Evolutionary conservation across 1,139 yeast genomes (phyloP), one percentile per base, ranked within the genome.

Genomic region (Debaryomyces sp.): DNA sequence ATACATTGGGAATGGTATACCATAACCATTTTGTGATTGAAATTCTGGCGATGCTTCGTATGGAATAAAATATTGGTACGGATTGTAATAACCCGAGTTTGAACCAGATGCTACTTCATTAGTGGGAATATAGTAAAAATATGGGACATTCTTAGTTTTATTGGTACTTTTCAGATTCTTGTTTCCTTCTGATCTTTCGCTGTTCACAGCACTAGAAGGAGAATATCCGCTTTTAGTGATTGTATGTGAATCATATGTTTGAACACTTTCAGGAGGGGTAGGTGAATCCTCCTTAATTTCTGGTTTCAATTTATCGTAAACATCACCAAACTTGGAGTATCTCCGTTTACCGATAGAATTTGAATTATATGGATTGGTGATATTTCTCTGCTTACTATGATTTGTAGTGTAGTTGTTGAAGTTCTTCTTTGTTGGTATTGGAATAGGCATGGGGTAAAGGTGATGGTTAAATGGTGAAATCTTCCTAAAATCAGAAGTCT

Each of bases 51-150:
- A 36, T 17, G 44, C 26, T 29, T 52, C 54, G 24, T 50, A 51
- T 4, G 55, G 53, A 35, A 49, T 40, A 32, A 49, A 47, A 48
- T 56, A 60, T 24, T 54, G 62, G 43, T 60, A 62, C 22, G 63
- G 56, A 41, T 54, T 57, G 44, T 58, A 62, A 45, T 54, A 61
- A 10, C 43, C 46, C 2, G 48, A 37, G 15, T 26, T 37, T 13
- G 43, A 34, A 21, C 50, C 50, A 23, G 53, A 43, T 13, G 52
- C 50, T 22, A 50, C 40, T 32, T 54, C 62, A 32, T 48, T 48
- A 33, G 50, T 54, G 13, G 68, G 68, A 23, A 64, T 54, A 49
- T 63, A 63, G 51, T 62, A 63, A 46, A 59, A 65, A 41, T 58
- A 61, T 7, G 67, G 65, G 13, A 54, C 50, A 30, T 47, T 49